Conservation (phyloP, 2,329 filamentous ascomycete species). For the Calonectria hawksworthii region DNA sequence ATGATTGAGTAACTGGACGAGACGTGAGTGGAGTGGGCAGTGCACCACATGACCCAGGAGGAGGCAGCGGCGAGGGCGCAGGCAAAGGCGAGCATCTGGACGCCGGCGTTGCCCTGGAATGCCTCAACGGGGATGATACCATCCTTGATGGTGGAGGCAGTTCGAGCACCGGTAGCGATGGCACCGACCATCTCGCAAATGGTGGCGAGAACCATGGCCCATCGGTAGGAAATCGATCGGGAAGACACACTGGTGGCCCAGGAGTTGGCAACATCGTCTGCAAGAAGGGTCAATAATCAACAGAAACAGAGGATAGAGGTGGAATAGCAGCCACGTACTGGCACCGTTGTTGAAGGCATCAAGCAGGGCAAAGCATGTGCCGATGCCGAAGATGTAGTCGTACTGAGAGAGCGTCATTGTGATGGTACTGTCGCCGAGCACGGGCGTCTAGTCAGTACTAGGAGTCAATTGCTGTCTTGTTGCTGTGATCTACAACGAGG, state of each 20-base stretch:
- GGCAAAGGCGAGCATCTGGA: constrained; percentile 78
- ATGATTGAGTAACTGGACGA: constrained; percentile 81
- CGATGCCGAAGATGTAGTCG: constrained; percentile 78
- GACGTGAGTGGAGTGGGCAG: constrained; percentile 78
- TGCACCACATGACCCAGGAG: constrained; percentile 86
- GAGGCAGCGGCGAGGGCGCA: constrained; percentile 76
- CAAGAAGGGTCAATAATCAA: constrained; percentile 20
- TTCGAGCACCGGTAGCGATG: constrained; percentile 76
- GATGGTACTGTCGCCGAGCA: not conserved
- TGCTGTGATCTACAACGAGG: not conserved
- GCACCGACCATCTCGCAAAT: constrained; percentile 79
- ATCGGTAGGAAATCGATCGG: constrained; percentile 78
- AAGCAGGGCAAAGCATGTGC: constrained; percentile 81
- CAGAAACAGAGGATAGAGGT: not conserved
- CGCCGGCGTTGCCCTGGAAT: constrained; percentile 72
- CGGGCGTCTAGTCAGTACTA: constrained; percentile 3
- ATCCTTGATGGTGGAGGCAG: constrained; percentile 85
- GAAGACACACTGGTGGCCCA: constrained; percentile 88
- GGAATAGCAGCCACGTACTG: constrained; percentile 65
- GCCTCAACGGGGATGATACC: constrained; percentile 74
- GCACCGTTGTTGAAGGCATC: constrained; percentile 86
- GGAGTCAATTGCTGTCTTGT: not conserved
- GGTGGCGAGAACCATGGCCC: constrained; percentile 76
- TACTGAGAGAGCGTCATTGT: constrained; percentile 24
- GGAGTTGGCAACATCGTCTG: constrained; percentile 87